phyloP scores from a whole-genome alignment of 2,329 filamentous ascomycete genomes.

The Monosporascus sp. region DNA sequence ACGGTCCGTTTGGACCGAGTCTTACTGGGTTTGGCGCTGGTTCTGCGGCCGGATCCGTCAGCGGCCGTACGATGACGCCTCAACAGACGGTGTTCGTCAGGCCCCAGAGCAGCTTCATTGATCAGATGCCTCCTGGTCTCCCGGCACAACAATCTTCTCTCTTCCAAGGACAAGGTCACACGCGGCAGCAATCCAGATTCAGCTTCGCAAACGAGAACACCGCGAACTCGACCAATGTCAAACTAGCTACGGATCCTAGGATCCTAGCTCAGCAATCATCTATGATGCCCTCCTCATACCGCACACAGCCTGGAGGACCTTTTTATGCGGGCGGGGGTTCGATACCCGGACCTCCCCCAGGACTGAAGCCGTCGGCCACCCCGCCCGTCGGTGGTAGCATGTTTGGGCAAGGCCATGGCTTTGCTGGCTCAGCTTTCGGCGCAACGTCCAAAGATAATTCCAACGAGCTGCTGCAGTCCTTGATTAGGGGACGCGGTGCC shows the following conservation, averaged over 20 bases:
- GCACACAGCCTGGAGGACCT: conserved; percentile 56
- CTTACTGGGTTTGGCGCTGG: conserved; percentile 44
- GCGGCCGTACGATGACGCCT: conserved; percentile 69
- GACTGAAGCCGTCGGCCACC: conserved; percentile 89
- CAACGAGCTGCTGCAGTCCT: conserved; percentile 72
- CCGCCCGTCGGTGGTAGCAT: conserved; percentile 67
- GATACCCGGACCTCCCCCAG: conserved; percentile 89
- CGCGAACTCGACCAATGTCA: conserved; percentile 58
- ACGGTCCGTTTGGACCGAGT: conserved; percentile 49
- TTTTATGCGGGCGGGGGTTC: conserved; percentile 68
- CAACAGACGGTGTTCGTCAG: conserved; percentile 72
- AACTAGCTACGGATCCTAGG: conserved; percentile 72
- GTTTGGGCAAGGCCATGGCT: conserved; percentile 85
- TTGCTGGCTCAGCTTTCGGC: conserved; percentile 67
- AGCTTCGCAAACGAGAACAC: conserved; percentile 76
- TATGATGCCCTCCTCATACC: conserved; percentile 71
- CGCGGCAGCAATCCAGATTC: conserved; percentile 79
- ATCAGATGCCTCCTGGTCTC: conserved; percentile 55
- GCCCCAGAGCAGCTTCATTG: conserved; percentile 53
- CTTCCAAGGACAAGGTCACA: conserved; percentile 62
- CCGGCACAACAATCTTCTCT: conserved; percentile 44
- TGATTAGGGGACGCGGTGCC: conserved; percentile 66
- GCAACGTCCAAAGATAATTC: conserved; percentile 63
- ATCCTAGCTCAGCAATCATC: conserved; percentile 79
- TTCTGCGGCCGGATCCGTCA: conserved; percentile 51